A percentile compares a stretch with the other conserved stretches of the same genome.
phyloP scores from a whole-genome alignment of 495 filamentous ascomycete species.

The Podospora conica region DNA sequence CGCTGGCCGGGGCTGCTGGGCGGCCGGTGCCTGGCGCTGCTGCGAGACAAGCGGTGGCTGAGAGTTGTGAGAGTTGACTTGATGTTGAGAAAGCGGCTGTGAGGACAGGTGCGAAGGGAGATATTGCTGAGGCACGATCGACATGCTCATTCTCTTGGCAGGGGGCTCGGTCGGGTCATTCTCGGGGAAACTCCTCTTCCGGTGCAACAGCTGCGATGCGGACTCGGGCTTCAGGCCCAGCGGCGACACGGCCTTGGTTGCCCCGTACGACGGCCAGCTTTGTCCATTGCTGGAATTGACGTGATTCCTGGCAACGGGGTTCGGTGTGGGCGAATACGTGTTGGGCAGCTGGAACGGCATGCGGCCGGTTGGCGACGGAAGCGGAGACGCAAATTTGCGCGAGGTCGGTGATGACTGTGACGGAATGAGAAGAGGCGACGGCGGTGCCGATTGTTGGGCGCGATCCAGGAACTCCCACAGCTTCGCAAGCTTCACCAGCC shows the following conservation, averaged over 20 bases:
- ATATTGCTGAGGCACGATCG: constrained; percentile 19
- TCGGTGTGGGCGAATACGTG: constrained; percentile 28
- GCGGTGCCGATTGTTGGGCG: constrained; percentile 28
- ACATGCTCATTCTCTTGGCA: constrained; percentile 53
- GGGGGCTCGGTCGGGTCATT: constrained; percentile 57
- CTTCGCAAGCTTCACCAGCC: constrained; percentile 72
- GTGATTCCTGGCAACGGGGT: constrained; percentile 10
- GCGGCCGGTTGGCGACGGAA: constrained; percentile 42
- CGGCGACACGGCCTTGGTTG: constrained; percentile 44
- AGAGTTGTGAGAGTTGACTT: constrained; percentile 31
- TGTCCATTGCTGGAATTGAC: constrained; percentile 6
- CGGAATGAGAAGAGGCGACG: constrained; percentile 31
- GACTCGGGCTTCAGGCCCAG: constrained; percentile 44
- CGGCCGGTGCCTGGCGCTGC: constrained; percentile 27
- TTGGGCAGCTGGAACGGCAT: constrained; percentile 26
- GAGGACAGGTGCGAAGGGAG: constrained; percentile 3
- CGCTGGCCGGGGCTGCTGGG: neutral
- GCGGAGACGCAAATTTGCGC: constrained; percentile 33
- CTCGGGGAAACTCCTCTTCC: constrained; percentile 69
- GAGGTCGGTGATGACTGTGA: constrained; percentile 36
- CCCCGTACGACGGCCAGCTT: constrained; percentile 34
- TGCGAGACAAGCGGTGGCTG: constrained; percentile 34
- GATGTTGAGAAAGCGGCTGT: constrained; percentile 5
- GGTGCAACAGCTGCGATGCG: constrained; percentile 31
- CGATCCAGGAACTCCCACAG: constrained; percentile 76